phyloP scores from a whole-genome alignment of 2,329 filamentous ascomycete genomes.

The Macrophomina phaseolina region DNA sequence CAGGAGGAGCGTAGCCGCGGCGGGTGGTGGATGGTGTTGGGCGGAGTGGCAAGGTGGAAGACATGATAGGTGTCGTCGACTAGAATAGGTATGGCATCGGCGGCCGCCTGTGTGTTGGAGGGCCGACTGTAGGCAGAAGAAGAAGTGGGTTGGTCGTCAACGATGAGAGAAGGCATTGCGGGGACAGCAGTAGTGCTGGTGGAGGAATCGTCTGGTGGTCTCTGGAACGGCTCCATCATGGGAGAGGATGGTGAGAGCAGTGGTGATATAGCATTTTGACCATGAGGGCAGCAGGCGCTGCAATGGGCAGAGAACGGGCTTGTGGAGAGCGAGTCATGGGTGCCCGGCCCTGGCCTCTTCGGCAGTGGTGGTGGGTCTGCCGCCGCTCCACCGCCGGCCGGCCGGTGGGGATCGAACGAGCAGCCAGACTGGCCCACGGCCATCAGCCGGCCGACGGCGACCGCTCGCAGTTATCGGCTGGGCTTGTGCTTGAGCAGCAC shows the following conservation, averaged over 20 bases:
- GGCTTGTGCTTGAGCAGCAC: neutral
- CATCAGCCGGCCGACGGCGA: constrained; percentile 12
- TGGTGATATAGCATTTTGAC: constrained; percentile 3
- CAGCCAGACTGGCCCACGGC: too few species aligned
- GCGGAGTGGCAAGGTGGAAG: constrained; percentile 40
- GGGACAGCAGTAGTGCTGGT: neutral
- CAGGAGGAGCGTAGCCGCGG: constrained; percentile 41
- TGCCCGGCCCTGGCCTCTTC: neutral
- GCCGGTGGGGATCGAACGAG: neutral
- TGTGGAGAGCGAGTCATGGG: constrained; percentile 3
- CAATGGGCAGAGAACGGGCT: too few species aligned
- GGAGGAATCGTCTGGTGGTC: neutral
- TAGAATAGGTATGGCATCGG: constrained; percentile 46
- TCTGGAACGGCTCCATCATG: neutral
- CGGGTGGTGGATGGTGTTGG: constrained; percentile 43
- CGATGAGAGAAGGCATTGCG: constrained; percentile 8
- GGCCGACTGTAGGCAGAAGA: constrained; percentile 33
- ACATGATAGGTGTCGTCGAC: constrained; percentile 47
- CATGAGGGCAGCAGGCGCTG: neutral
- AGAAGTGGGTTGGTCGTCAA: neutral
- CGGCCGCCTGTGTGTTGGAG: constrained; percentile 39
- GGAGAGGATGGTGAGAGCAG: neutral
- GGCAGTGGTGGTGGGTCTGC: neutral
- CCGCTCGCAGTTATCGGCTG: neutral
- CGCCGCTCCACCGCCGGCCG: constrained; percentile 4